Conservation (phyloP, 192 early-diverging fungal species). For the Coemansia sp. region DNA sequence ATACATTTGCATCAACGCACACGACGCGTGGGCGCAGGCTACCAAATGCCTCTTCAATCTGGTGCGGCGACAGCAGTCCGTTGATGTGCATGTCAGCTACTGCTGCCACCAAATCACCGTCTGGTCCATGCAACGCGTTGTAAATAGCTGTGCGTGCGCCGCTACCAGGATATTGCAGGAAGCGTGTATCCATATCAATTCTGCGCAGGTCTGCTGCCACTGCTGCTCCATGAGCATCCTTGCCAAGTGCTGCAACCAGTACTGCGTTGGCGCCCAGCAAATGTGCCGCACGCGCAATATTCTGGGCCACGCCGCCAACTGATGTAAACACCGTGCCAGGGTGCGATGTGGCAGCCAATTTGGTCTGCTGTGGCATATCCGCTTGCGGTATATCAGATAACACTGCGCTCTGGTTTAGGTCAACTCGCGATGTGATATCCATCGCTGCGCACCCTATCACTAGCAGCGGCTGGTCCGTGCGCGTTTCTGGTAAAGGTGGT, state of each 20-base stretch:
- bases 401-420: conserved; percentile 37
- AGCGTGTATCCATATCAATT: conserved; percentile 59
- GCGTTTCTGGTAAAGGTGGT: background rate
- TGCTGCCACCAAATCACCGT: conserved; percentile 74
- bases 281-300: conserved; percentile 80
- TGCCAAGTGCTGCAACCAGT: conserved; percentile 70
- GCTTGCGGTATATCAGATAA: conserved; percentile 67
- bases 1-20: conserved; percentile 76
- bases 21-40: conserved; percentile 44
- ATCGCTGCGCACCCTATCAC: conserved; percentile 85
- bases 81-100: conserved; percentile 95
- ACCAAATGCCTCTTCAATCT: conserved; percentile 11
- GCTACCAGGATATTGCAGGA: conserved; percentile 18
- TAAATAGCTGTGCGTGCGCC: conserved; percentile 71
- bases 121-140: conserved; percentile 68
- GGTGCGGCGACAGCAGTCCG: conserved; percentile 44
- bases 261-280: conserved; percentile 62
- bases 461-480: conserved; percentile 56
- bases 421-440: conserved; percentile 64
- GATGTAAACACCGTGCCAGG: conserved; percentile 66
- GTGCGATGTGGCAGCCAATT: conserved; percentile 61
- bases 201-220: conserved; percentile 57
- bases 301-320: conserved; percentile 89
- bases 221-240: conserved; percentile 64
- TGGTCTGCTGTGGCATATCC: background rate